A percentile compares a stretch with the other conserved stretches of the same genome.
Conservation (phyloP, 2,329 filamentous ascomycete genomes). For the Teratosphaeria epicoccoides region DNA sequence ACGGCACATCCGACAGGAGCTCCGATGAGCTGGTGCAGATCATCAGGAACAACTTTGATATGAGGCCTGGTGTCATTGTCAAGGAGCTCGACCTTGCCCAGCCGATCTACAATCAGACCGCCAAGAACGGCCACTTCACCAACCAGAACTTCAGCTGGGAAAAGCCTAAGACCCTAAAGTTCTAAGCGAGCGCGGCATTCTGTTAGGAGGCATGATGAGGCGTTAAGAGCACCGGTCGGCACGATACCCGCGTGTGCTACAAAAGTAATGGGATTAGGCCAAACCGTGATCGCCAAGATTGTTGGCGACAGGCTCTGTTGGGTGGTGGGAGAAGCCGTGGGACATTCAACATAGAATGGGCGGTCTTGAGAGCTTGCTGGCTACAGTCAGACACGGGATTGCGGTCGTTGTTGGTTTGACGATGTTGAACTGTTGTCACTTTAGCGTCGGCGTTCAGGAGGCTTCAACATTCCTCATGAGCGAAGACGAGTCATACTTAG, state of each 20-base stretch:
- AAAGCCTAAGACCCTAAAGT: slow-evolving; percentile 89
- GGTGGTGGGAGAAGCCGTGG: background rate
- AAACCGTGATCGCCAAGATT: slow-evolving; percentile 4
- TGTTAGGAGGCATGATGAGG: background rate
- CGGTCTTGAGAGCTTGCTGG: slow-evolving; percentile 3
- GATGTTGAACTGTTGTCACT: slow-evolving; percentile 1
- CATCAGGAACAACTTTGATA: slow-evolving; percentile 91
- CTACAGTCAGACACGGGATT: slow-evolving; percentile 2
- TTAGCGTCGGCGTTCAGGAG: slow-evolving; percentile 19
- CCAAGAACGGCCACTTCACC: slow-evolving; percentile 99
- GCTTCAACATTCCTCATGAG: slow-evolving; percentile 15
- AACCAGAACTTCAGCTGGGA: slow-evolving; percentile 98
- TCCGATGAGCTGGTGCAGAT: slow-evolving; percentile 93
- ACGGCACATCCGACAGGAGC: slow-evolving; percentile 82
- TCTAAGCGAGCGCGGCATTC: slow-evolving; percentile 45
- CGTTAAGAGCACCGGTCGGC: background rate
- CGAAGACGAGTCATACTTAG: no score
- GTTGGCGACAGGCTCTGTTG: slow-evolving; percentile 1
- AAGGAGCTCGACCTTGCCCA: slow-evolving; percentile 89
- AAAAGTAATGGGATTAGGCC: background rate
- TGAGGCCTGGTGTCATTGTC: slow-evolving; percentile 96
- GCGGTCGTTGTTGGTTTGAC: background rate
- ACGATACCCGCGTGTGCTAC: background rate
- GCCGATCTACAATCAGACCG: slow-evolving; percentile 96
- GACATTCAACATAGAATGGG: slow-evolving; percentile 3